phyloP scores from a whole-genome alignment of 441 rosid species.

The Gossypium lobatum region DNA sequence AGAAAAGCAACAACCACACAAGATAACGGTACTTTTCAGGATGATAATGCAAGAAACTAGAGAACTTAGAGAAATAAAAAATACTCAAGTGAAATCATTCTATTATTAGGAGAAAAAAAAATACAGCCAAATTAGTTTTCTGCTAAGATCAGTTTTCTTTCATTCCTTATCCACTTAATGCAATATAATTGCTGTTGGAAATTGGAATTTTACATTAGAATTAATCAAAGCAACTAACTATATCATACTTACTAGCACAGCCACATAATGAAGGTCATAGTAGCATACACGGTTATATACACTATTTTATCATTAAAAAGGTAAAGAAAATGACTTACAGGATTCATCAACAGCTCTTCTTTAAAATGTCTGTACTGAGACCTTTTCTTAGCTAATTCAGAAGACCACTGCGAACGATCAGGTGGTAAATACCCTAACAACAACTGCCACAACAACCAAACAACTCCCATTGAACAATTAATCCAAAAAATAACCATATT shows the following conservation, averaged over 20 bases:
- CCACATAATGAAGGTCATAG: background rate
- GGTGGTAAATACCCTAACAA: constrained; percentile 84
- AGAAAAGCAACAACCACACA: background rate
- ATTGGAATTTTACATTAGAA: background rate
- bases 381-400: constrained; percentile 78
- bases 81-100: background rate
- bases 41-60: background rate
- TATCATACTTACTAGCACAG: background rate
- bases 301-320: background rate
- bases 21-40: background rate
- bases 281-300: background rate
- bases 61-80: background rate
- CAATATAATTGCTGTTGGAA: background rate
- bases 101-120: background rate
- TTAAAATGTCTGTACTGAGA: constrained; percentile 85
- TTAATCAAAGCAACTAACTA: background rate
- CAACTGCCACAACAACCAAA: constrained; percentile 49
- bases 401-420: constrained; percentile 77
- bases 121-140: background rate
- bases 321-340: constrained; percentile 50
- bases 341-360: constrained; percentile 84
- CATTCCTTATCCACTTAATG: background rate
- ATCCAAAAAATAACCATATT: background rate
- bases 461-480: background rate
- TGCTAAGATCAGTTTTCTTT: background rate